Base-by-base conservation (phyloP, 768 basidiomycete genomes). In the Rhodotorula diobovata region DNA sequence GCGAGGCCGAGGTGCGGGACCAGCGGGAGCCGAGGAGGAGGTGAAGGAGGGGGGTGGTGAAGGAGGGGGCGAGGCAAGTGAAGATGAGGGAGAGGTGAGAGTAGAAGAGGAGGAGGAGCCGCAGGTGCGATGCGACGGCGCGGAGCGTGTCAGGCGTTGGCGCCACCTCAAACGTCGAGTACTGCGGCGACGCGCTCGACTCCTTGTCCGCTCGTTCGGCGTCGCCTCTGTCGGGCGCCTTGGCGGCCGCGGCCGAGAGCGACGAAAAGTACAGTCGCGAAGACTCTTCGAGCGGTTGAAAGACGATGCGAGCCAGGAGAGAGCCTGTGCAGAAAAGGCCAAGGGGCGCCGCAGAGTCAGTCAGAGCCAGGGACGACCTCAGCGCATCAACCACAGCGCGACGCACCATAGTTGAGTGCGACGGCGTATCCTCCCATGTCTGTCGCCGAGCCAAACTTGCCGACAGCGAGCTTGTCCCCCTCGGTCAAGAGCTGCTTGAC, bases 401-500 rank as follows among this genome's bases (percentile, higher is more conserved):
- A 51, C 85, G 60, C 63, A 90, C 95, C 96, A 79, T 98, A 99
- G 80, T 97, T 98, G 50, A 90, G 89, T 21, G 96, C 95, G 21
- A 98, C 84, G 0, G 94, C 95, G 79, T 96, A 98, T 3, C 93
- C 94, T 9, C 92, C 95, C 80, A 97, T 93, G 79, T 94, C 89
- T 57, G 87, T 83, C 61, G 95, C 81, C 41, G 89, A 87, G 69
- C 92, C 93, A 77, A 91, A 87, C 79, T 85, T 86, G 0, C 91
- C 90, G 28, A 99, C 84, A 20, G 95, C 85, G 55, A 98, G 82
- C 77, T 96, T 92, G 80, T 99, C 96, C 8, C 91, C 93, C 78
- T 98, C 96, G 0, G 95, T 98, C 37, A 99, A 82, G 73, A 97
- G 85, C 80, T 98, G 96, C 80, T 99, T 99, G 72, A 97, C 84